These are phyloP conservation scores for Penicillium riverlandense DNA, from an alignment of 495 filamentous ascomycete genomes.

Conservation along the genomic window DNA sequence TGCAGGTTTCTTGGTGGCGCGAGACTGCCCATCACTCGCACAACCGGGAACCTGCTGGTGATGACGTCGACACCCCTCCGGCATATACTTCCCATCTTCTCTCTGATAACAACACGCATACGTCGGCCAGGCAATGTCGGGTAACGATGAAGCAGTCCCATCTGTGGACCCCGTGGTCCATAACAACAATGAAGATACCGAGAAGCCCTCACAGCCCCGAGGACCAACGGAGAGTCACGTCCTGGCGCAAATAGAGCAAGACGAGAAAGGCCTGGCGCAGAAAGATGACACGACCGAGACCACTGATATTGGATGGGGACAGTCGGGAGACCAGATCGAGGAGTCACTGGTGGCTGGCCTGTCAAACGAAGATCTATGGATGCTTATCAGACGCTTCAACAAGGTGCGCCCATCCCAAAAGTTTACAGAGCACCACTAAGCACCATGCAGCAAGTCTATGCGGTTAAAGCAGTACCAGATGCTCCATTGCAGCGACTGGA, in stretches of 20 bases:
- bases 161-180: background rate
- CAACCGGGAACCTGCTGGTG: no score
- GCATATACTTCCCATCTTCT: background rate
- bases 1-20: no score
- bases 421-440: background rate
- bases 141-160: background rate
- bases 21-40: no score
- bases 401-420: conserved; percentile 4
- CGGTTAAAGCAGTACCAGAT: conserved; percentile 62
- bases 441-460: conserved; percentile 67
- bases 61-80: background rate
- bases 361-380: conserved; percentile 73
- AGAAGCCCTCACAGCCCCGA: conserved; percentile 1
- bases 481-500: conserved; percentile 60
- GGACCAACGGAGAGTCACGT: conserved; percentile 44
- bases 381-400: conserved; percentile 43
- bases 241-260: conserved; percentile 35
- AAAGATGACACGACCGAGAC: conserved; percentile 41
- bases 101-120: background rate
- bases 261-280: conserved; percentile 45
- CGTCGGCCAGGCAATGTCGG: background rate
- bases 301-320: conserved; percentile 68
- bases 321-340: conserved; percentile 48
- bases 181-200: background rate
- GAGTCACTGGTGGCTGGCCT: conserved; percentile 62